phyloP scores from a whole-genome alignment of 768 basidiomycete species.

The Lactarius akahatsu region DNA sequence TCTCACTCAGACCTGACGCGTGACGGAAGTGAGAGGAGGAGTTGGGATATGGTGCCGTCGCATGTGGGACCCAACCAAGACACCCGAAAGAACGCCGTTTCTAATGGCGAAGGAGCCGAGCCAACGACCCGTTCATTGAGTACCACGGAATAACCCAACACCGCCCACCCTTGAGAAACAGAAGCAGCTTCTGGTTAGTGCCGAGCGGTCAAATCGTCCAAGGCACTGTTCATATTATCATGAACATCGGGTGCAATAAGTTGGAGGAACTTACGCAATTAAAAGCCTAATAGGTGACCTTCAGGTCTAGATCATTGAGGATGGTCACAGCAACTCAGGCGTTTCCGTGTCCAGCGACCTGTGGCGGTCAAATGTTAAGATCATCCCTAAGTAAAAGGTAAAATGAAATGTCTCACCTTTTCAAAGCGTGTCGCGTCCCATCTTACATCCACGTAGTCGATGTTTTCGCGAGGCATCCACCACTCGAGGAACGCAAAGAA shows the following conservation, averaged over 20 bases:
- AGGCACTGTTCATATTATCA: not conserved
- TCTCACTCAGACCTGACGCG: not conserved
- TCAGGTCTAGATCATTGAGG: not conserved
- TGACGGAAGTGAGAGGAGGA: not conserved
- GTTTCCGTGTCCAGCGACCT: constrained; percentile 16
- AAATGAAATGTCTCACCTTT: constrained; percentile 33
- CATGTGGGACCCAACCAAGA: not conserved
- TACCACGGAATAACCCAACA: not conserved
- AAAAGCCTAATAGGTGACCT: not conserved
- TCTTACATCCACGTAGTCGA: constrained; percentile 69
- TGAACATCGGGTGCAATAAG: not conserved
- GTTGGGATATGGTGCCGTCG: not conserved
- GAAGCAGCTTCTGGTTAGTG: not conserved
- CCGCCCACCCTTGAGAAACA: not conserved
- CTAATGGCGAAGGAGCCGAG: not conserved
- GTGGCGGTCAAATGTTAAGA: not conserved
- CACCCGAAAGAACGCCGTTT: not conserved
- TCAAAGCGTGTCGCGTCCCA: constrained; percentile 51
- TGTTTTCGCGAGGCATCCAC: constrained; percentile 72
- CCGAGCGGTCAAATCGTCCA: not conserved
- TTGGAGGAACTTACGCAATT: not conserved
- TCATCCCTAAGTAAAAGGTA: too few relatives aligned
- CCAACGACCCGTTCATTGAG: not conserved
- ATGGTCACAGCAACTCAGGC: constrained; percentile 1
- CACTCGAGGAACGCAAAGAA: constrained; percentile 85